Base-by-base conservation (phyloP, 768 basidiomycete species). In the Rickenella mellea region DNA sequence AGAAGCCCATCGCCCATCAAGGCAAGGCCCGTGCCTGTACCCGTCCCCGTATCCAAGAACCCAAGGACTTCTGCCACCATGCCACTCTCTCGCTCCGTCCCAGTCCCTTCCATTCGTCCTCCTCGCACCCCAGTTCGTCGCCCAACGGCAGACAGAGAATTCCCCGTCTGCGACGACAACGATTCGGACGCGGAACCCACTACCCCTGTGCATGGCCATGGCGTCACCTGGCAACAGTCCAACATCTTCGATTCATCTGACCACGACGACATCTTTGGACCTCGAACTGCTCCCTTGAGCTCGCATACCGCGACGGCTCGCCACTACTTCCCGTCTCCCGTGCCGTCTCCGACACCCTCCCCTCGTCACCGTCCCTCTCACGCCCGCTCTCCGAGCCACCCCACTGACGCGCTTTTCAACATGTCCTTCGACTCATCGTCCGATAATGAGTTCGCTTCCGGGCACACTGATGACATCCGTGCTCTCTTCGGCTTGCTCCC, bases 401-500 rank as follows among this genome's bases (percentile, higher is more conserved):
- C 79, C 27, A 65, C 33, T 17, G 33, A 36, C 15, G 33, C 33
- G 7, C 33, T 86, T n/a, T 86, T 85, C 58, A 59, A 67, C 55
- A 77, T 86, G 73, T 80, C 78, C 39, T 78, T 80, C 36, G 83
- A 86, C n/a, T n/a, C n/a, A n/a, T n/a, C n/a, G 48, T 83, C 84
- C 55, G 80, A 77, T 47, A 47, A 28, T 17, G 35, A 44, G 10
- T 17, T 36, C 28, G 46, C 61, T 8, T 59, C 65, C 15, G 64
- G 33, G 33, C 15, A 22, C 19, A 5, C 19, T 36, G 19, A 67
- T 48, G 64, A 64, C 46, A 47, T 53, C 45, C 58, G 62, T 51
- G 58, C 58, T 50, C 47, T 64, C 43, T 55, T 51, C 46, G 60
- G 58, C 28, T 51, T 44, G 48, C 51, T 44, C 41, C 39, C 26